Conservation (phyloP, 208 protist species). For the Leishmania braziliensis region DNA sequence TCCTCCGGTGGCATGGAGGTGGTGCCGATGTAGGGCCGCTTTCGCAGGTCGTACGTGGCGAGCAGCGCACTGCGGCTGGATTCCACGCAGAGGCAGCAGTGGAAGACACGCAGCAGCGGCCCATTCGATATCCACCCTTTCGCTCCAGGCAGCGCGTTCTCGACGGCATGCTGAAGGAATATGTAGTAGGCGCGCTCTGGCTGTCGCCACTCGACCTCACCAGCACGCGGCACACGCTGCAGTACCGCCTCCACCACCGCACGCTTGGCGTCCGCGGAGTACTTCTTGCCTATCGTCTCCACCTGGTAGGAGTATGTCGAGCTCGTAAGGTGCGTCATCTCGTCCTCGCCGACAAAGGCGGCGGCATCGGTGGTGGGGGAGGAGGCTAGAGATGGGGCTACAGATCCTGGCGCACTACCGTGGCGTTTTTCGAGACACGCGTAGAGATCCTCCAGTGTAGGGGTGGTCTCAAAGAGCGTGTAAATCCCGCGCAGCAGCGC, state of each 20-base stretch:
- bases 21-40: constrained; percentile 94
- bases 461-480: constrained; percentile 48
- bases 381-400: not conserved
- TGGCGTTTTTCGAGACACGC: constrained; percentile 19
- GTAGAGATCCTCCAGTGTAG: constrained; percentile 53
- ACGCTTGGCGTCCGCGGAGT: constrained; percentile 52
- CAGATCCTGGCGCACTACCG: not conserved
- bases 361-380: not conserved
- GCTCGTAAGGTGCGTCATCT: constrained; percentile 23
- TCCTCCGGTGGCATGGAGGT: constrained; percentile 96
- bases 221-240: constrained; percentile 14
- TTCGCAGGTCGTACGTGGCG: constrained; percentile 77
- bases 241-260: constrained; percentile 43
- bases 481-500: constrained; percentile 54
- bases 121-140: constrained; percentile 39
- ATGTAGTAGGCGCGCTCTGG: constrained; percentile 45
- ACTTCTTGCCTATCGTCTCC: constrained; percentile 78
- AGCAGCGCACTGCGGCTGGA: constrained; percentile 55
- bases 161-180: constrained; percentile 60
- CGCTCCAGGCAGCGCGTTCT: constrained; percentile 43
- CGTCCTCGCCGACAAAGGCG: constrained; percentile 37
- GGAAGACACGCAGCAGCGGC: constrained; percentile 53
- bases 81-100: constrained; percentile 38
- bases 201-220: constrained; percentile 26
- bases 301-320: constrained; percentile 58